Conservation (phyloP, 371 early-diverging fungal species). For the Mortierella sp. region DNA sequence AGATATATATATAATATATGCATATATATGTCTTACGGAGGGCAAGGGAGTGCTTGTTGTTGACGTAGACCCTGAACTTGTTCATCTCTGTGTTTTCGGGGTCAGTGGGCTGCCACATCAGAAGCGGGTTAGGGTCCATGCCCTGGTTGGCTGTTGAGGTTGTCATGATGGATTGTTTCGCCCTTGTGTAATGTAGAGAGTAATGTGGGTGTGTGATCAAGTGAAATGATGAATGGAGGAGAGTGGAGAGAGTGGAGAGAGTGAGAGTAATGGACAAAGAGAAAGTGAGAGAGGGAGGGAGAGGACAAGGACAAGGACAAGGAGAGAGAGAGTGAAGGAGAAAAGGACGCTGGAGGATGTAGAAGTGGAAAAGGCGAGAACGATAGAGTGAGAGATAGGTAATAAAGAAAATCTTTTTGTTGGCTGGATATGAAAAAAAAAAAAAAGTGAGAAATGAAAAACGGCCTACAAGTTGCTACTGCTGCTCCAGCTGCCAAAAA, state of each 20-base stretch:
- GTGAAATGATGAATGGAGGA: neutral
- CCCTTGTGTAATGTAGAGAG: neutral
- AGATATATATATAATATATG: too few relatives aligned
- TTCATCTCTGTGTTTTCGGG: conserved; percentile 73
- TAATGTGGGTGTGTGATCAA: too few relatives aligned
- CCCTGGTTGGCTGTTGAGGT: conserved; percentile 32
- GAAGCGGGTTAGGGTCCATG: conserved; percentile 58
- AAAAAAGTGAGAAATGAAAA: too few relatives aligned
- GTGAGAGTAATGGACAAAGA: neutral
- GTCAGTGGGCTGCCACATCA: conserved; percentile 77
- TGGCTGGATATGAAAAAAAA: neutral
- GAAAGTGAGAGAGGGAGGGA: neutral
- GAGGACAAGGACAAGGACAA: too few relatives aligned
- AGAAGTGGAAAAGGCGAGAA: neutral
- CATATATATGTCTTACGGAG: conserved; percentile 60
- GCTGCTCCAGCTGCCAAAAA: too few relatives aligned
- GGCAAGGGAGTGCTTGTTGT: conserved; percentile 67
- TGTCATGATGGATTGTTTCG: conserved; percentile 15
- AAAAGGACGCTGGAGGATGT: too few relatives aligned
- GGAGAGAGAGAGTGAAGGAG: neutral
- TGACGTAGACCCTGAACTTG: conserved; percentile 76
- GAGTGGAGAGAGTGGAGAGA: neutral
- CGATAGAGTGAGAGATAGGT: neutral
- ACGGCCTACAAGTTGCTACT: too few relatives aligned
- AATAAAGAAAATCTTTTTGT: neutral